Base-by-base conservation (phyloP, 164 flowering plant species). In the Paratinospora sagittata region DNA sequence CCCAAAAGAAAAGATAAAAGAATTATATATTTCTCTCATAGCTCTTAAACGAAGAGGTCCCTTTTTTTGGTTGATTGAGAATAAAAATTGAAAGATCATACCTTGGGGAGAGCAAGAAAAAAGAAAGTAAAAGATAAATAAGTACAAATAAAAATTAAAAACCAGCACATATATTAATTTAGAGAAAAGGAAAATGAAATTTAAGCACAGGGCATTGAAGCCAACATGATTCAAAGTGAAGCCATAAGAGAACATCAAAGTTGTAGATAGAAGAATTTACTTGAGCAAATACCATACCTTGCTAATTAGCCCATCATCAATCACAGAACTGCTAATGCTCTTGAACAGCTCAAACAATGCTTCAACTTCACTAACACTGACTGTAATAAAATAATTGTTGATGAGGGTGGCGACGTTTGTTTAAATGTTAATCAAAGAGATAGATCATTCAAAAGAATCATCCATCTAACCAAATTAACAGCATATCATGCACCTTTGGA, bases 331-430 rank as follows among this genome's bases (percentile, higher is more conserved):
- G 81, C 90, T 85, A 52, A 88, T 88, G 74, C 85, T 86, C 81
- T 85, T 88, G 78, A 81, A 88, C 70, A 88, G 80, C 79, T 88
- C 91, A 80, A 86, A 88, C 34, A 88, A 69, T 26, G 91, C 91
- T 79, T 88, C 88, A 72, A 88, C 91, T 82, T 88, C 90, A 75
- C 88, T 86, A 14, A 86, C 90, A 57, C 84, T 88, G 75, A 87
- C 90, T 87, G 89, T 39, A 70, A 67, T 55, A 52, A 0, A 21
- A 77, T 16, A 33, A 27, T 17, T 52, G 70, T 43, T 11, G 13
- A 67, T 26, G 8, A 17, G 65, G 14, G 36, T 9, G 41, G 45
- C 68, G 10, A 41, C 43, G 26, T 68, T 33, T 26, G 37, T 6
- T 52, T 45, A n/a, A 30, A 62, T 64, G 23, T 55, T 21, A 55